Conservation (phyloP, 768 basidiomycete genomes). For the Crassisporium funariophilum region DNA sequence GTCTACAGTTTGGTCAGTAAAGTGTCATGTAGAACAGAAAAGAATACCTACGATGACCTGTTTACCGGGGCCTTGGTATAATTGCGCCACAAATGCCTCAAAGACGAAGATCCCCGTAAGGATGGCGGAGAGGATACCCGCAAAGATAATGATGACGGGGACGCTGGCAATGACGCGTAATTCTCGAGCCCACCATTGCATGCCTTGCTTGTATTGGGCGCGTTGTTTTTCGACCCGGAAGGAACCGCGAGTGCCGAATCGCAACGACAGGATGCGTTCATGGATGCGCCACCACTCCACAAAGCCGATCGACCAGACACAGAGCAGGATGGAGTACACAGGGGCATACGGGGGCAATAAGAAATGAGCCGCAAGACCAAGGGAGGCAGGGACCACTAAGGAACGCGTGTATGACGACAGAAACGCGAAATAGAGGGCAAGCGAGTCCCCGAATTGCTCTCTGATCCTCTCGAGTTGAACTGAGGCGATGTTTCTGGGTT, state of each 20-base stretch:
- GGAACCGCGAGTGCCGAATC: slow-evolving; percentile 80
- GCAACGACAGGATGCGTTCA: slow-evolving; percentile 80
- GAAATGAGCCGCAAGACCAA: slow-evolving; percentile 73
- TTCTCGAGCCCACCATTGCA: slow-evolving; percentile 77
- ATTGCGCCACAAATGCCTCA: slow-evolving; percentile 85
- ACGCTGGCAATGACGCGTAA: slow-evolving; percentile 65
- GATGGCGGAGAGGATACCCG: slow-evolving; percentile 64
- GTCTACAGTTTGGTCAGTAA: slow-evolving; percentile 43
- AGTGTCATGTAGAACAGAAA: background rate
- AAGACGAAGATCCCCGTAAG: slow-evolving; percentile 83
- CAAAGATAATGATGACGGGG: slow-evolving; percentile 76
- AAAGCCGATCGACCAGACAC: slow-evolving; percentile 84
- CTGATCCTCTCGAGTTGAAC: slow-evolving; percentile 70
- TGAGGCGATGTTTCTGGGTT: slow-evolving; percentile 60
- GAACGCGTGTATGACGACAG: slow-evolving; percentile 81
- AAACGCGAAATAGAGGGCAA: slow-evolving; percentile 91
- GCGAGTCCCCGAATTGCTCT: slow-evolving; percentile 77
- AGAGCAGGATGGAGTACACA: slow-evolving; percentile 71
- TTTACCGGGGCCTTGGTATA: slow-evolving; percentile 89
- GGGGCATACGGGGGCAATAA: slow-evolving; percentile 75
- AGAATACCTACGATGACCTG: slow-evolving; percentile 65
- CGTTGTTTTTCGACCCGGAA: slow-evolving; percentile 76
- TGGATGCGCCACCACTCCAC: slow-evolving; percentile 92
- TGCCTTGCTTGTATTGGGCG: slow-evolving; percentile 54
- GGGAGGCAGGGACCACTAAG: slow-evolving; percentile 71